phyloP scores from a whole-genome alignment of 176 grass and related monocot genomes.

The Juncus inflexus region DNA sequence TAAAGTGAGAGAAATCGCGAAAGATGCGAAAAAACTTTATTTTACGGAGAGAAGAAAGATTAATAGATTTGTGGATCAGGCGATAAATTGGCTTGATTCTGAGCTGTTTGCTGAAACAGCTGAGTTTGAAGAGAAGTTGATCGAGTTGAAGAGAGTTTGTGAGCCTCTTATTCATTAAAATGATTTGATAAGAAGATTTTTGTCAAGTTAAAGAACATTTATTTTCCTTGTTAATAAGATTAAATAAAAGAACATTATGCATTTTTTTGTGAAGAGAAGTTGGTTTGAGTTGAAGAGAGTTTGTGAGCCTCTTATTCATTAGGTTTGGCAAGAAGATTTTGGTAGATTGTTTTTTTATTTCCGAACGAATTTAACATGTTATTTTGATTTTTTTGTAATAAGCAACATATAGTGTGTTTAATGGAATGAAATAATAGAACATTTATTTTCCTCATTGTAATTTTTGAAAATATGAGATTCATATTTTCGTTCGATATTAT shows the following conservation, averaged over 20 bases:
- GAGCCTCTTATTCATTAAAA: slow-evolving; percentile 11
- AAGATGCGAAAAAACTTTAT: slow-evolving; percentile 17
- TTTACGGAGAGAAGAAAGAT: slow-evolving; percentile 29
- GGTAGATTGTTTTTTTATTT: too few species aligned
- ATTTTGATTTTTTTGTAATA: too few species aligned
- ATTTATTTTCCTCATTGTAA: too few species aligned
- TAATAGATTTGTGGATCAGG: slow-evolving; percentile 11
- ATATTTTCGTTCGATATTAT: too few species aligned
- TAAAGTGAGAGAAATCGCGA: slow-evolving; percentile 17
- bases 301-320: slow-evolving; percentile 17
- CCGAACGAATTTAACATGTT: too few species aligned
- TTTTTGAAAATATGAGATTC: too few species aligned
- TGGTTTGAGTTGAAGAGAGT: slow-evolving; percentile 15
- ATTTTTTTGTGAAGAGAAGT: slow-evolving; percentile 3
- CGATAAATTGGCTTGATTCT: slow-evolving; percentile 16
- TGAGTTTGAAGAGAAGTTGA: slow-evolving; percentile 20
- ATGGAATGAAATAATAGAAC: too few species aligned
- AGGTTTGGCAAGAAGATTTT: background rate
- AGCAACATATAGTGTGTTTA: too few species aligned
- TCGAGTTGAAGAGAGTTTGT: slow-evolving; percentile 16
- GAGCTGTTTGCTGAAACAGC: slow-evolving; percentile 10
- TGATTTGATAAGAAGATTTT: too few species aligned
- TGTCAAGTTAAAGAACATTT: too few species aligned
- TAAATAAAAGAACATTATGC: too few species aligned
- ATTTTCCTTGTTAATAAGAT: too few species aligned